Evolutionary conservation across 2,329 filamentous ascomycete genomes (phyloP).

Genomic region (Cercospora zeae-maydis): DNA sequence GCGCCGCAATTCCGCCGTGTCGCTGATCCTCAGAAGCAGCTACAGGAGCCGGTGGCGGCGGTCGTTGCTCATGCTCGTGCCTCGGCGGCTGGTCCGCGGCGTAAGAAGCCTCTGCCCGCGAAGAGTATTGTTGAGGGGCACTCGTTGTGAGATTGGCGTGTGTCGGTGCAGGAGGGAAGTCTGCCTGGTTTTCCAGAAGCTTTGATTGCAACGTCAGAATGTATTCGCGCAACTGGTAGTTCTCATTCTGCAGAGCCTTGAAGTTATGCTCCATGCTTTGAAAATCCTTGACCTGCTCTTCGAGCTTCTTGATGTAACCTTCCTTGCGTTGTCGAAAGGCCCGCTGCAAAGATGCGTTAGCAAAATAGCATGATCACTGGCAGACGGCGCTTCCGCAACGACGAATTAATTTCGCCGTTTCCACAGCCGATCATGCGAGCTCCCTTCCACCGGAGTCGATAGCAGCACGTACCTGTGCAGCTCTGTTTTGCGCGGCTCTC

Average conservation of each 20-base stretch:
- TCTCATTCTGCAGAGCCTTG: slow-evolving; percentile 81
- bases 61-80: slow-evolving; percentile 24
- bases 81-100: slow-evolving; percentile 25
- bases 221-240: slow-evolving; percentile 87
- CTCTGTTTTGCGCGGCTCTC: slow-evolving; percentile 91
- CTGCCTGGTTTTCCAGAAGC: slow-evolving; percentile 76
- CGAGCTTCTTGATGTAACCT: slow-evolving; percentile 95
- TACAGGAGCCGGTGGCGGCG: slow-evolving; percentile 22
- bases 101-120: slow-evolving; percentile 21
- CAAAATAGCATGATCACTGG: not conserved
- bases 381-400: not conserved
- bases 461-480: slow-evolving; percentile 72
- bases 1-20: slow-evolving; percentile 27
- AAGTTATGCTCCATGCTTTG: slow-evolving; percentile 70
- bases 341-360: slow-evolving; percentile 55
- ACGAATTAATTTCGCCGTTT: not conserved
- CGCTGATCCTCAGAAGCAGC: slow-evolving; percentile 22
- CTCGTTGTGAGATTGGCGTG: slow-evolving; percentile 64
- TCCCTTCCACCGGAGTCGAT: not conserved
- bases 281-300: slow-evolving; percentile 84
- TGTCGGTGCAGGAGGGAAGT: slow-evolving; percentile 77
- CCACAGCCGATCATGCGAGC: not conserved
- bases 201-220: slow-evolving; percentile 85
- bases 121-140: slow-evolving; percentile 26
- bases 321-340: slow-evolving; percentile 98